Conservation (phyloP, 768 basidiomycete genomes). For the Mycena epipterygia region DNA sequence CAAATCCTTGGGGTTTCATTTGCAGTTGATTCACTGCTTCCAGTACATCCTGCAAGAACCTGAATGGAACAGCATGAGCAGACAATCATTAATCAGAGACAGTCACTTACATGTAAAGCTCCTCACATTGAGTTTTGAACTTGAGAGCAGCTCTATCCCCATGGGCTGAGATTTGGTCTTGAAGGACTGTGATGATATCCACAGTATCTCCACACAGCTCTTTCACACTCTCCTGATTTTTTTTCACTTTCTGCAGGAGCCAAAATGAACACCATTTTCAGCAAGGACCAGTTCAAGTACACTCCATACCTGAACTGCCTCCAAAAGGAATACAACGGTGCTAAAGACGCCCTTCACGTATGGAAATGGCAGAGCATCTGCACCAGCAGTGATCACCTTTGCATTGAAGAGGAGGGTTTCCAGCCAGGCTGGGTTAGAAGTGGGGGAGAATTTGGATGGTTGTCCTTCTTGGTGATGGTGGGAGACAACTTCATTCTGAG, state of each 20-base stretch:
- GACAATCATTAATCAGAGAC: background rate
- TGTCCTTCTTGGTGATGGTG: too few relatives aligned
- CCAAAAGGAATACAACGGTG: background rate
- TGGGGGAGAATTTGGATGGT: background rate
- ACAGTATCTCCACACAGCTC: background rate
- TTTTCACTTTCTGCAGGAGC: constrained; percentile 13
- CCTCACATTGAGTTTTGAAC: background rate
- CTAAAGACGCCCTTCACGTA: background rate
- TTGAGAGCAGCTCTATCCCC: background rate
- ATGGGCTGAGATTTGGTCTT: background rate
- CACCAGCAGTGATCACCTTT: background rate
- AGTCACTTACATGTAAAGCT: background rate
- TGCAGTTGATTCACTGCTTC: background rate
- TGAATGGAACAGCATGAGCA: background rate
- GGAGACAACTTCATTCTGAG: too few relatives aligned
- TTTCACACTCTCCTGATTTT: constrained; percentile 12
- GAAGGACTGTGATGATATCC: background rate
- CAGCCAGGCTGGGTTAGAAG: background rate
- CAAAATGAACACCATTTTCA: background rate
- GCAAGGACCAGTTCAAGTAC: background rate
- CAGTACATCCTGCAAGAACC: background rate
- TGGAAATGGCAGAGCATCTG: background rate
- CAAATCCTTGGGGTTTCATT: background rate
- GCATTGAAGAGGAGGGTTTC: background rate
- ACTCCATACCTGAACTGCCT: background rate